Conservation (phyloP, 768 basidiomycete species). For the Psilocybe cubensis region DNA sequence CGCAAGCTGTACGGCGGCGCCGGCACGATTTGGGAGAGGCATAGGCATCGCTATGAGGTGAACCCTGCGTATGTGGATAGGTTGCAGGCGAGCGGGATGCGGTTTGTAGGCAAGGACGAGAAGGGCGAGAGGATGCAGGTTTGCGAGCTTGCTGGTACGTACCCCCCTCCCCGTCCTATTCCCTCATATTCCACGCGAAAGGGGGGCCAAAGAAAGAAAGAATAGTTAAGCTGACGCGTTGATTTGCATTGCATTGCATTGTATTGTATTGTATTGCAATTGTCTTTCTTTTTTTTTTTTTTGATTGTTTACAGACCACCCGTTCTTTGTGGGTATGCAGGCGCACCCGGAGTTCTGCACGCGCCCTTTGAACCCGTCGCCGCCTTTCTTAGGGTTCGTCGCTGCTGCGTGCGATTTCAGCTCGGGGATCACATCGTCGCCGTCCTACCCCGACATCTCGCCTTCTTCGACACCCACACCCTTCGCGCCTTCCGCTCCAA, state of each 20-base stretch:
- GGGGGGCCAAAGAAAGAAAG: too few relatives aligned
- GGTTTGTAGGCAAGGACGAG: constrained; percentile 88
- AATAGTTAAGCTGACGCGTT: too few relatives aligned
- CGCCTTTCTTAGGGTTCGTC: constrained; percentile 95
- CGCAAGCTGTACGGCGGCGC: constrained; percentile 84
- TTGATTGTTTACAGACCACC: too few relatives aligned
- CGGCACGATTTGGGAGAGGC: constrained; percentile 91
- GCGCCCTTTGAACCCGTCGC: constrained; percentile 95
- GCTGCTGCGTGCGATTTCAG: constrained; percentile 68
- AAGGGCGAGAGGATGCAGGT: constrained; percentile 98
- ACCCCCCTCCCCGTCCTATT: background rate
- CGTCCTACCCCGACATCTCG: too few relatives aligned
- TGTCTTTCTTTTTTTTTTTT: too few relatives aligned
- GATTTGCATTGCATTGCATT: background rate
- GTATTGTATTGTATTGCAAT: too few relatives aligned
- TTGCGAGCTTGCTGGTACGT: constrained; percentile 81
- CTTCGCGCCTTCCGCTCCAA: too few relatives aligned
- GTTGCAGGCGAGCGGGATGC: constrained; percentile 66
- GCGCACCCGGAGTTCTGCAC: constrained; percentile 99
- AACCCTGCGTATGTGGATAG: constrained; percentile 84
- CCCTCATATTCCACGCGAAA: background rate
- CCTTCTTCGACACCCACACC: too few relatives aligned
- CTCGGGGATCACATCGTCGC: too few relatives aligned
- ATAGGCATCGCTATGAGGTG: constrained; percentile 94
- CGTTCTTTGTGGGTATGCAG: constrained; percentile 92